phyloP scores from a whole-genome alignment of 2,329 filamentous ascomycete species.

The Verticillium zaregamsianum region DNA sequence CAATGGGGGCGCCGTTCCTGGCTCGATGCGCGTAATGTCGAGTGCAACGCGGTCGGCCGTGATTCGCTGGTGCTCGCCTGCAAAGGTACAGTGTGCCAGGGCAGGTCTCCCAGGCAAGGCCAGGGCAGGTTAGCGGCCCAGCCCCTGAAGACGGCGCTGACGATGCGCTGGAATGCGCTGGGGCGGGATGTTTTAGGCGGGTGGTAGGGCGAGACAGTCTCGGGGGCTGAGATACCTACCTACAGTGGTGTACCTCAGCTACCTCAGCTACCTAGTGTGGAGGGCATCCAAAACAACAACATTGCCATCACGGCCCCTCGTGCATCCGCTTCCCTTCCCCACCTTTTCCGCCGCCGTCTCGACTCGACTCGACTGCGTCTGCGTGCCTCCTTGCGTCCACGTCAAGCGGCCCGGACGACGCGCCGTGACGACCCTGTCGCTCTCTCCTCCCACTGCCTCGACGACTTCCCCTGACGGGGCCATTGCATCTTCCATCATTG shows the following conservation, averaged over 20 bases:
- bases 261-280: neutral
- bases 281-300: neutral
- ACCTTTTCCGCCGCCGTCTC: neutral
- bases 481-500: neutral
- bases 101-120: neutral
- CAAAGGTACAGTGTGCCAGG: too few relatives aligned
- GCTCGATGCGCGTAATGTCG: neutral
- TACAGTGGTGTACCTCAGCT: too few relatives aligned
- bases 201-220: neutral
- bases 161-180: neutral
- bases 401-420: neutral
- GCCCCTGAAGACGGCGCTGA: neutral
- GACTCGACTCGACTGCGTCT: neutral
- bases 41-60: neutral
- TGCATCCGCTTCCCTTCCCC: neutral
- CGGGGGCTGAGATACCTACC: too few relatives aligned
- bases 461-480: neutral
- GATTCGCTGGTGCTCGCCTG: neutral
- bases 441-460: neutral
- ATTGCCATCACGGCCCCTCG: neutral
- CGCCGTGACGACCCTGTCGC: neutral
- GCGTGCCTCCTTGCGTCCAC: neutral
- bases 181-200: neutral
- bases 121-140: neutral
- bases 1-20: conserved; percentile 1